These are phyloP conservation scores for Talaromyces marneffei DNA, from an alignment of 2,329 filamentous ascomycete genomes.

Conservation along the genomic window DNA sequence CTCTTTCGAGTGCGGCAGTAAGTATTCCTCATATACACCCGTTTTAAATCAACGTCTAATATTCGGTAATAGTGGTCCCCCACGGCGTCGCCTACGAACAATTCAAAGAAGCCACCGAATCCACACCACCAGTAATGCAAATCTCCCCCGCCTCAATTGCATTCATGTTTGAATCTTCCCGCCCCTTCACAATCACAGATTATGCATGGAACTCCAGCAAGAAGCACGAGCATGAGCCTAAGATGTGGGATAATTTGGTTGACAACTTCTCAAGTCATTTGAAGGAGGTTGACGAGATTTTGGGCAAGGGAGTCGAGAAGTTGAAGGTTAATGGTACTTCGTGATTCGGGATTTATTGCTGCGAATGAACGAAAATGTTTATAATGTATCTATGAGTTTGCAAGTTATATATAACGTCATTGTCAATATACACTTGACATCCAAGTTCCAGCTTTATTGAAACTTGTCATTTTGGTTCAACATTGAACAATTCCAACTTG, in stretches of 20 bases:
- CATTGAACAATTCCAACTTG: no score
- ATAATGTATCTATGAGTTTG: background rate
- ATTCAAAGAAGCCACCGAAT: constrained; percentile 28
- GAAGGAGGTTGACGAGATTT: constrained; percentile 43
- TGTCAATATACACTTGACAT: background rate
- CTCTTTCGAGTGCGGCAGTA: constrained; percentile 33
- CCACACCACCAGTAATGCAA: constrained; percentile 23
- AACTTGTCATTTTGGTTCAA: no score
- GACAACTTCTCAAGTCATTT: constrained; percentile 48
- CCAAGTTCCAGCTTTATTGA: background rate
- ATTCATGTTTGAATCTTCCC: constrained; percentile 33
- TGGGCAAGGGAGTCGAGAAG: constrained; percentile 28
- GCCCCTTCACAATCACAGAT: constrained; percentile 32
- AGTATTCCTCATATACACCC: background rate
- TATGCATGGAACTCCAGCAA: constrained; percentile 33
- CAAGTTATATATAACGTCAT: background rate
- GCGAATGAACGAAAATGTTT: background rate
- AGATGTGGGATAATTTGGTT: constrained; percentile 52
- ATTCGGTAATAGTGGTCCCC: constrained; percentile 26
- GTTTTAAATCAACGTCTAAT: background rate
- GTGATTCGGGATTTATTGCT: background rate
- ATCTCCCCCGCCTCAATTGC: constrained; percentile 31
- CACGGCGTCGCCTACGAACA: constrained; percentile 33
- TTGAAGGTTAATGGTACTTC: constrained; percentile 11
- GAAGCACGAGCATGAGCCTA: constrained; percentile 44